Evolutionary conservation across 345 rosid genomes (phyloP).

Genomic region (Bretschneidera sinensis): DNA sequence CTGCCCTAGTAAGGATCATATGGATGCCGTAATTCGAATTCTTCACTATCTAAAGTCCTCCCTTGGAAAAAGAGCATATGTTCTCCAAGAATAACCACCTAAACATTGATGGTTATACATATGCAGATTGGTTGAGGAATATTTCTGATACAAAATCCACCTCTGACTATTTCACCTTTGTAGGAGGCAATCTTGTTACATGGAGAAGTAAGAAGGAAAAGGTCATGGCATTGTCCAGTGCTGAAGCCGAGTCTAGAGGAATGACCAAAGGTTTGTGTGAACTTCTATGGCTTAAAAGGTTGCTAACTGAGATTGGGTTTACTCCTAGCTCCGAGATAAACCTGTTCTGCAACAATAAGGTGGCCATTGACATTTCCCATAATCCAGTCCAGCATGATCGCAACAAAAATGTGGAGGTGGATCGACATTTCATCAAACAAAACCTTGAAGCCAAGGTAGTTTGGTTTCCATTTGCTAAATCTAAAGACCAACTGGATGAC

Average conservation of each 20-base stretch:
- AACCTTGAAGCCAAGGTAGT: background rate
- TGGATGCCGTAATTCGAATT: too few species aligned
- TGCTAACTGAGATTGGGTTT: background rate
- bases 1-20: too few species aligned
- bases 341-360: constrained; percentile 2
- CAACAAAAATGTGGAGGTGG: too few species aligned
- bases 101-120: background rate
- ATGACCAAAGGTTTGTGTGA: constrained; percentile 1
- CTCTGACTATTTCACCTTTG: background rate
- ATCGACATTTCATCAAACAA: too few species aligned
- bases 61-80: background rate
- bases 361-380: too few species aligned
- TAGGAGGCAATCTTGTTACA: too few species aligned
- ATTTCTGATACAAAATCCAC: background rate
- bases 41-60: constrained; percentile 2
- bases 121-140: background rate
- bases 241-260: background rate
- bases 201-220: constrained; percentile 6
- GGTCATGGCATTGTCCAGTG: background rate
- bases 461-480: background rate
- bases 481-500: constrained; percentile 1
- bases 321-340: background rate
- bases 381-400: too few species aligned
- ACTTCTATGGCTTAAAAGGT: too few species aligned
- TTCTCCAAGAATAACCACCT: background rate